Evolutionary conservation across 768 basidiomycete genomes (phyloP), one percentile per base, ranked within the genome.

Genomic region (Macrocybe gigantea): DNA sequence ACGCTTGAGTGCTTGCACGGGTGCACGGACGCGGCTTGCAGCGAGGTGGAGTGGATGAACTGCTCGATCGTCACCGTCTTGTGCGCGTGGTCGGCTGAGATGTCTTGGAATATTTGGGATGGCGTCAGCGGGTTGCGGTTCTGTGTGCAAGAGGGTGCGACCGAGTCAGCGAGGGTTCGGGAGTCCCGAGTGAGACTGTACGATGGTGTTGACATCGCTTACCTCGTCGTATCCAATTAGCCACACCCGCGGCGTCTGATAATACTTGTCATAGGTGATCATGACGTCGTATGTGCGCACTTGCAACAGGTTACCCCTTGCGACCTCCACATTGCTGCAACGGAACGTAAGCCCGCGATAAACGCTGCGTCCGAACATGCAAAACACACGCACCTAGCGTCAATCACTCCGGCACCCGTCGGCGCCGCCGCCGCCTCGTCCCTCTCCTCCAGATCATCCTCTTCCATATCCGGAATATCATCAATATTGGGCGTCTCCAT

Each of bases 181-280:
- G 22, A 22, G 22, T 22, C 22, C 22, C 22, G 22, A 22, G 22
- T 22, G 4, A 42, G 1, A 22, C 45, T 22, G 29, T 10, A 5
- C 36, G 44, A 41, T 34, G 35, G 43, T 41, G 48, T 32, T 15
- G 44, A 41, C 10, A 41, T 15, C 31, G 14, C 54, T 48, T 53
- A 89, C 93, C 81, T 98, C 96, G 62, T 97, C 94, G 62, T 97
- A 97, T 13, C 96, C 96, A 54, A 94, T 80, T 50, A 99, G 70
- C 96, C 96, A 99, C 63, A 97, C 88, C 56, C 95, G 82, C 15
- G 96, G 96, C 9, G 94, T 97, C 66, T 98, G 96, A 68, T 99
- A 98, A 68, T 94, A 95, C 72, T 98, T 99, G 79, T 99, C 96
- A 66, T 98, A 99, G 41, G 91, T 92, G 73, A 99, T 98, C 87